These are phyloP conservation scores for Stephania japonica DNA, from an alignment of 164 flowering plant species.

Conservation along the genomic window DNA sequence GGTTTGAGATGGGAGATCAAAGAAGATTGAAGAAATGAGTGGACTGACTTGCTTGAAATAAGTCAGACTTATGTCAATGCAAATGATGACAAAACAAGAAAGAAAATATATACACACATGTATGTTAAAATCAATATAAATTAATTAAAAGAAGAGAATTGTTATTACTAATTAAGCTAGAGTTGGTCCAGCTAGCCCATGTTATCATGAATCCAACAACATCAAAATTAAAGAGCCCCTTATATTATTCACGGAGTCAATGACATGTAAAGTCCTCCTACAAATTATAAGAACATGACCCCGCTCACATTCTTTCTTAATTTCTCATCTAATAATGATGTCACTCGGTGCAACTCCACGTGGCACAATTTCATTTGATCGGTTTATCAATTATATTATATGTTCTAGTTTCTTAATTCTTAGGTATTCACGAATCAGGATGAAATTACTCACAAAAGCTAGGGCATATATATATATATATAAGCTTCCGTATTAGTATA, in stretches of 20 bases:
- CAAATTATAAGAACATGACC: neutral
- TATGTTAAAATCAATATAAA: neutral
- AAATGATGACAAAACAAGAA: neutral
- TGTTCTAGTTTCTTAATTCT: neutral
- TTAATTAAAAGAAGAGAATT: too few relatives aligned
- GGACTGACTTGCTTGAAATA: neutral
- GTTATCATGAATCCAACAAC: neutral
- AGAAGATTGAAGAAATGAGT: neutral
- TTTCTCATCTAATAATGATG: neutral
- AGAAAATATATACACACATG: neutral
- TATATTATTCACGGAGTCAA: neutral
- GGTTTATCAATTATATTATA: neutral
- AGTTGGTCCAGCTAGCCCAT: neutral
- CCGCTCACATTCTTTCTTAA: neutral
- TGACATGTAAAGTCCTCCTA: neutral
- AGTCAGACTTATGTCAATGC: neutral
- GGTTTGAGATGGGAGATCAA: neutral
- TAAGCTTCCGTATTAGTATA: too few relatives aligned
- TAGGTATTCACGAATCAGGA: too few relatives aligned
- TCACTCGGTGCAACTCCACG: neutral
- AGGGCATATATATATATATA: too few relatives aligned
- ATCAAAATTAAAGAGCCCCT: neutral
- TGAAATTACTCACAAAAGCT: neutral
- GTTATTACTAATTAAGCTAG: too few relatives aligned
- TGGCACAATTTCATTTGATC: neutral